Evolutionary conservation across 78 protist species (phyloP).

Genomic region (Chrysochromulina parva): DNA sequence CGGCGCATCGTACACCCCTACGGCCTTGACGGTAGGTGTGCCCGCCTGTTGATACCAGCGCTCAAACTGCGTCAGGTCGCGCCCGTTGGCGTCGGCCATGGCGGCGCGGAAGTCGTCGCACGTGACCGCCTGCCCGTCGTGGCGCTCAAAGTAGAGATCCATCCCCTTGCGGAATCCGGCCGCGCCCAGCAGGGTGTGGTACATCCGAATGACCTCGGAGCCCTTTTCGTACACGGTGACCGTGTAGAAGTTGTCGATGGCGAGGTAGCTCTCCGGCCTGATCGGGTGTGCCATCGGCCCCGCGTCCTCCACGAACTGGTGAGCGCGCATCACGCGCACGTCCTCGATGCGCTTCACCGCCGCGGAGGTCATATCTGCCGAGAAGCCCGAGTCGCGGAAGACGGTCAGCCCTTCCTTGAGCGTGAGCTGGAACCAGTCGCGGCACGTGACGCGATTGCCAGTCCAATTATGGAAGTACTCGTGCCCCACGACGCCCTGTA

Average conservation of each 20-base stretch:
- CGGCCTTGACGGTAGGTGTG: conserved; percentile 28
- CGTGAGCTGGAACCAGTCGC: conserved; percentile 58
- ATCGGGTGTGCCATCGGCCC: conserved; percentile 53
- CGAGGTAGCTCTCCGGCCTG: conserved; percentile 50
- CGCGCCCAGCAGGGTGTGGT: no score
- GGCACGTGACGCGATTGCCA: conserved; percentile 42
- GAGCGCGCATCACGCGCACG: background rate
- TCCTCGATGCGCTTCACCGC: conserved; percentile 41
- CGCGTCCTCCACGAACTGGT: conserved; percentile 3
- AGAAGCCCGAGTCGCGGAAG: conserved; percentile 44
- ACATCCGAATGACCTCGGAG: conserved; percentile 3
- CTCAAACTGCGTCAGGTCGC: conserved; percentile 18
- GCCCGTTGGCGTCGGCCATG: conserved; percentile 44
- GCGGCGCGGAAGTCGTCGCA: conserved; percentile 54
- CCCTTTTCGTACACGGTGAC: conserved; percentile 48
- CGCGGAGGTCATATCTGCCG: conserved; percentile 13
- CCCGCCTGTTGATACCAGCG: conserved; percentile 17
- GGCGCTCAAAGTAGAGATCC: no score
- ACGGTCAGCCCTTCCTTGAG: conserved; percentile 60
- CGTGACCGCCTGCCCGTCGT: conserved; percentile 1
- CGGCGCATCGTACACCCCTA: background rate
- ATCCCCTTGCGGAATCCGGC: background rate
- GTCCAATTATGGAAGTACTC: conserved; percentile 9
- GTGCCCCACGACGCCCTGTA: conserved; percentile 26
- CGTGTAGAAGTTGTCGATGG: conserved; percentile 54